These are phyloP conservation scores for Achlya hypogyna DNA, from an alignment of 352 stramenopile genomes.

Conservation along the genomic window DNA sequence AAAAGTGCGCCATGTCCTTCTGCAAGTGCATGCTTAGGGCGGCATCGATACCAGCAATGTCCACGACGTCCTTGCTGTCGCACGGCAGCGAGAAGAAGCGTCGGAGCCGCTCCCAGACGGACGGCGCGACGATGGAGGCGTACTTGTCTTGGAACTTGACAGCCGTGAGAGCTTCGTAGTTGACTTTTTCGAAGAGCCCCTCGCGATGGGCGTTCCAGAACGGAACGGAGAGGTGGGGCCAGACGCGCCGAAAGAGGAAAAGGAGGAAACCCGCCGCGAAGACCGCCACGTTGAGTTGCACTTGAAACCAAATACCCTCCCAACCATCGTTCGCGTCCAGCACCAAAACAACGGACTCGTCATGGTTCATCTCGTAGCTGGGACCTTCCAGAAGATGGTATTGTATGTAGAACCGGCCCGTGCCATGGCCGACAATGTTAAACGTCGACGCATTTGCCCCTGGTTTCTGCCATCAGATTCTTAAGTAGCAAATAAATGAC, in stretches of 20 bases:
- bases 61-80: slow-evolving; percentile 44
- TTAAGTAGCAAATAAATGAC: not conserved
- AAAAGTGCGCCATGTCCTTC: slow-evolving; percentile 50
- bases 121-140: slow-evolving; percentile 21
- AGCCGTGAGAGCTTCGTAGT: slow-evolving; percentile 48
- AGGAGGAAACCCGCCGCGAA: slow-evolving; percentile 44
- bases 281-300: slow-evolving; percentile 49
- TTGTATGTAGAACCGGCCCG: slow-evolving; percentile 15
- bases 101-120: slow-evolving; percentile 32
- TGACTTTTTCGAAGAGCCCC: slow-evolving; percentile 60
- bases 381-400: slow-evolving; percentile 7
- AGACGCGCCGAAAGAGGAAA: slow-evolving; percentile 51
- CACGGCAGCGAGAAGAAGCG: slow-evolving; percentile 40
- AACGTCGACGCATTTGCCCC: slow-evolving; percentile 1
- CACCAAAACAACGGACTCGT: slow-evolving; percentile 37
- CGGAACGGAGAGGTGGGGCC: slow-evolving; percentile 36
- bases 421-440: not conserved
- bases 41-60: slow-evolving; percentile 56
- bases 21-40: slow-evolving; percentile 60
- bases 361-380: slow-evolving; percentile 14
- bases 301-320: slow-evolving; percentile 57
- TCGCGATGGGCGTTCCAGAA: slow-evolving; percentile 52
- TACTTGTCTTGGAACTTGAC: slow-evolving; percentile 40
- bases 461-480: not conserved
- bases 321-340: slow-evolving; percentile 32